Conservation (phyloP, 2,329 filamentous ascomycete genomes). For the Aspergillus amoenus region DNA sequence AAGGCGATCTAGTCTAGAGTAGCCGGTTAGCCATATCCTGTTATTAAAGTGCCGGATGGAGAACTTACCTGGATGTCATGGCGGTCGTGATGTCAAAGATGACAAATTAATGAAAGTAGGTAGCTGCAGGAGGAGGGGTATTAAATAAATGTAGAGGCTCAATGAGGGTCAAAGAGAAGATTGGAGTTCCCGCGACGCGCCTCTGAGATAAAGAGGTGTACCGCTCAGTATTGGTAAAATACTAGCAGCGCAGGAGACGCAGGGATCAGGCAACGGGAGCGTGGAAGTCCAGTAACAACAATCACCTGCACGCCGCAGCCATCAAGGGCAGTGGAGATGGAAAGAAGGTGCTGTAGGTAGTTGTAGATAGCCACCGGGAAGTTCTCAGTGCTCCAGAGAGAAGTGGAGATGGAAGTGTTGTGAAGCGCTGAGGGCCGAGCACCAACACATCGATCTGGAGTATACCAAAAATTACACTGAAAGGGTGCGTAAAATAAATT, state of each 20-base stretch:
- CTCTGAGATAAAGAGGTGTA: slow-evolving; percentile 8
- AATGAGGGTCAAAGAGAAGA: slow-evolving; percentile 8
- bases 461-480: slow-evolving; percentile 13
- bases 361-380: neutral
- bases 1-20: slow-evolving; percentile 71
- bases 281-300: slow-evolving; percentile 9
- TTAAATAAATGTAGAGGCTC: slow-evolving; percentile 1
- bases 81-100: slow-evolving; percentile 22
- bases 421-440: slow-evolving; percentile 3
- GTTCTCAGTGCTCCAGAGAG: slow-evolving; percentile 6
- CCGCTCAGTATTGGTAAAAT: slow-evolving; percentile 7
- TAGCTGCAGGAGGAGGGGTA: slow-evolving; percentile 3
- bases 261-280: slow-evolving; percentile 14
- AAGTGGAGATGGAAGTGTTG: slow-evolving; percentile 11
- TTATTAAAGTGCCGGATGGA: slow-evolving; percentile 16
- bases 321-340: slow-evolving; percentile 12
- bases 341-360: neutral
- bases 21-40: slow-evolving; percentile 31
- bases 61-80: slow-evolving; percentile 45
- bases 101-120: slow-evolving; percentile 4
- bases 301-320: slow-evolving; percentile 24
- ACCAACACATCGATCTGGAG: slow-evolving; percentile 11
- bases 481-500: slow-evolving; percentile 14
- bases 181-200: slow-evolving; percentile 10
- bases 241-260: slow-evolving; percentile 1